Evolutionary conservation across 2,329 filamentous ascomycete species (phyloP).

Genomic region (Escovopsis sp.): DNA sequence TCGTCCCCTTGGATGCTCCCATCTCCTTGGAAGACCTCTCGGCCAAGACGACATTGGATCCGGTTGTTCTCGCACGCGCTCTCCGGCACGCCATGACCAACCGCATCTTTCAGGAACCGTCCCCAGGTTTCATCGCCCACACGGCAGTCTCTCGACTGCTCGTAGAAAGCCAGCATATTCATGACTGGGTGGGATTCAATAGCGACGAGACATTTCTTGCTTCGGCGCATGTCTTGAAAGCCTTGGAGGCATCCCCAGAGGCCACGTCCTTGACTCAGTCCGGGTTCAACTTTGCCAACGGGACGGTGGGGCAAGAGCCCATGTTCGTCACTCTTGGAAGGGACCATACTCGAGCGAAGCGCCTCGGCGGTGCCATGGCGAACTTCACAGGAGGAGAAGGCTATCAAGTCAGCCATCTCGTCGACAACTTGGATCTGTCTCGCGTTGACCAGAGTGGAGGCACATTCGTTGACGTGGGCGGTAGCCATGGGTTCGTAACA

Average conservation of each 20-base stretch:
- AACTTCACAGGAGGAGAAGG: constrained; percentile 40
- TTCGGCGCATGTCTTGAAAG: constrained; percentile 29
- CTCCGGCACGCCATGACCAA: constrained; percentile 44
- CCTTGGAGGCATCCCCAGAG: constrained; percentile 29
- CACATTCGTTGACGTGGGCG: constrained; percentile 43
- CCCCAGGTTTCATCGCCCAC: constrained; percentile 36
- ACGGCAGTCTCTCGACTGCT: constrained; percentile 38
- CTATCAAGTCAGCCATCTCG: constrained; percentile 37
- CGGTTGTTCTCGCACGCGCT: constrained; percentile 34
- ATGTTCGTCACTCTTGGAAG: constrained; percentile 40
- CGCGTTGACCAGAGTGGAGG: constrained; percentile 28
- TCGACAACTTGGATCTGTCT: constrained; percentile 39
- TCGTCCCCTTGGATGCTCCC: constrained; percentile 31
- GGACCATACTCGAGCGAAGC: constrained; percentile 29
- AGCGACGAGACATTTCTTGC: constrained; percentile 38
- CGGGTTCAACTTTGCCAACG: constrained; percentile 36
- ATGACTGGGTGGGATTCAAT: constrained; percentile 42
- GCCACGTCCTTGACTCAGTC: constrained; percentile 33
- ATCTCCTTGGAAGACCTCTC: constrained; percentile 32
- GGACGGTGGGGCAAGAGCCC: constrained; percentile 34
- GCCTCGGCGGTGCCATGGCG: constrained; percentile 41
- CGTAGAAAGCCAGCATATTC: constrained; percentile 30
- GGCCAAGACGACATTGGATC: constrained; percentile 29
- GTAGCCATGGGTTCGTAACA: constrained; percentile 42
- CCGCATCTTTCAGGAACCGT: constrained; percentile 37